Evolutionary conservation across 352 stramenopile genomes (phyloP).

Genomic region (Globisporangium alternatum): DNA sequence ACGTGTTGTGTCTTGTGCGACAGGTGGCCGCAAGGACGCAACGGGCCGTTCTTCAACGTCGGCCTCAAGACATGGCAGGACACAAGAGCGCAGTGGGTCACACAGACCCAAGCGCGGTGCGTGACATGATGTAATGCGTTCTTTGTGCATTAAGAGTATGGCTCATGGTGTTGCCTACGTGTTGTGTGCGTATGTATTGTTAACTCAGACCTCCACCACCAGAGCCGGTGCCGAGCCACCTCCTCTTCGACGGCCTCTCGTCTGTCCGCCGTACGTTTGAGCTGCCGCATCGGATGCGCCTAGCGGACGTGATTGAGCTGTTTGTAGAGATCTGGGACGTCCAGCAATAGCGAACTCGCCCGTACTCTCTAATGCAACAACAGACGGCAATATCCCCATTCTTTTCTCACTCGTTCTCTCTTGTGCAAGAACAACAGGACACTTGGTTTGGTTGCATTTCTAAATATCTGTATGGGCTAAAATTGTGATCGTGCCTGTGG

Average conservation of each 20-base stretch:
- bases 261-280: slow-evolving; percentile 87
- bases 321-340: slow-evolving; percentile 90
- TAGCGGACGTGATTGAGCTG: slow-evolving; percentile 82
- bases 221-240: slow-evolving; percentile 61
- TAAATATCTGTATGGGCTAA: not conserved
- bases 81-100: slow-evolving; percentile 63
- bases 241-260: slow-evolving; percentile 82
- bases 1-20: not conserved
- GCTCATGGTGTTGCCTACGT: not conserved
- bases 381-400: slow-evolving; percentile 1
- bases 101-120: slow-evolving; percentile 64
- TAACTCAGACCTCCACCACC: slow-evolving; percentile 54
- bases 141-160: slow-evolving; percentile 12
- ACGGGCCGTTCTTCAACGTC: slow-evolving; percentile 85
- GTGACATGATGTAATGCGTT: slow-evolving; percentile 4
- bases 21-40: slow-evolving; percentile 84
- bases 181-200: not conserved
- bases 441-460: not conserved
- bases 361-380: slow-evolving; percentile 11
- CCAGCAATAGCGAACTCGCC: slow-evolving; percentile 48
- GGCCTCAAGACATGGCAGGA: slow-evolving; percentile 78
- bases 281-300: slow-evolving; percentile 79
- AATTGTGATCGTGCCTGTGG: slow-evolving; percentile 10
- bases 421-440: not conserved
- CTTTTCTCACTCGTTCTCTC: slow-evolving; percentile 2